phyloP scores from a whole-genome alignment of 345 rosid species.

The Aurinia saxatilis region DNA sequence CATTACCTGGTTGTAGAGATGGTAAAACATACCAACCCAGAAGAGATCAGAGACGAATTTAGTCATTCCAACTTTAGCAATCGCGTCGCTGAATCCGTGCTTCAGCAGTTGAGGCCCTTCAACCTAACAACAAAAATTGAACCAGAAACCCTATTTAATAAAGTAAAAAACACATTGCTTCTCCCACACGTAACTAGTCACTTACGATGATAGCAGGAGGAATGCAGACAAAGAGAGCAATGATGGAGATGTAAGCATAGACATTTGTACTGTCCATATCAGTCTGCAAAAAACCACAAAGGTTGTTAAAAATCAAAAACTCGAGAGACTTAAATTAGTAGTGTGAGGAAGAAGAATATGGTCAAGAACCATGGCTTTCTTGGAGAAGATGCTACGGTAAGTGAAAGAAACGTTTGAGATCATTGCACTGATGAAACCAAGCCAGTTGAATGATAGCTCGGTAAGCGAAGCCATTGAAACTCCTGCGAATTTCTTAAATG shows the following conservation, averaged over 20 bases:
- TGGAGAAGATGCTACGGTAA: slow-evolving; percentile 89
- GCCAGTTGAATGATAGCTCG: slow-evolving; percentile 95
- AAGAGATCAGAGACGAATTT: slow-evolving; percentile 88
- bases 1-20: slow-evolving; percentile 88
- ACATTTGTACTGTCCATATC: slow-evolving; percentile 97
- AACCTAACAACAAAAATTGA: slow-evolving; percentile 31
- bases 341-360: neutral
- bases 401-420: slow-evolving; percentile 94
- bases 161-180: neutral
- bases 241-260: slow-evolving; percentile 94
- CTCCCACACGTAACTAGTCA: slow-evolving; percentile 19
- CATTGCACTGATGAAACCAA: slow-evolving; percentile 96
- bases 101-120: slow-evolving; percentile 88
- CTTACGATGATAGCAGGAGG: slow-evolving; percentile 88
- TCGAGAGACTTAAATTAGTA: neutral
- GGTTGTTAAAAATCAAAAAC: too few species aligned
- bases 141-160: neutral
- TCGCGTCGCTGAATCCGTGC: slow-evolving; percentile 68
- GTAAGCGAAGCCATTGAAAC: slow-evolving; percentile 91
- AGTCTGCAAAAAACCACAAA: slow-evolving; percentile 39
- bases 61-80: slow-evolving; percentile 81
- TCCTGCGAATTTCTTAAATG: slow-evolving; percentile 33
- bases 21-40: slow-evolving; percentile 99
- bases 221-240: slow-evolving; percentile 81
- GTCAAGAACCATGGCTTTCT: slow-evolving; percentile 88